Evolutionary conservation across 352 stramenopile genomes (phyloP).

Genomic region (Pseudoperonospora humuli): DNA sequence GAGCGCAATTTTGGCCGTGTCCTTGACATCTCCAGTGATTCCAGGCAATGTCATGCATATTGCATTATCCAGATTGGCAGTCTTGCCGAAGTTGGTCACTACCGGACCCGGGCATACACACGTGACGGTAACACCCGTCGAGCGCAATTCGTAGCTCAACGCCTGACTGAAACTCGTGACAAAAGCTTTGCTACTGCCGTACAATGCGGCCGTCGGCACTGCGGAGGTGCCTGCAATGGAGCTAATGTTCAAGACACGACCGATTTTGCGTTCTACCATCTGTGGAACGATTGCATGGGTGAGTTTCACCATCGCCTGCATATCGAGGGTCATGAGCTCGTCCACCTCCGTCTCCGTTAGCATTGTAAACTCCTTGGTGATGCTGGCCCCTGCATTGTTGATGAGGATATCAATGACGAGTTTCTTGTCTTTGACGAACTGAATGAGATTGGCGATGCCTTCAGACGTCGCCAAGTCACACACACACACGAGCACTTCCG

Average conservation of each 20-base stretch:
- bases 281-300: slow-evolving; percentile 56
- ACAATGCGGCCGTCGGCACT: slow-evolving; percentile 62
- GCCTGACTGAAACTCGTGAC: slow-evolving; percentile 67
- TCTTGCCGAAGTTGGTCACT: slow-evolving; percentile 62
- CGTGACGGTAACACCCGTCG: slow-evolving; percentile 71
- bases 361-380: slow-evolving; percentile 38
- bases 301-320: slow-evolving; percentile 52
- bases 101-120: slow-evolving; percentile 63
- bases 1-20: slow-evolving; percentile 39
- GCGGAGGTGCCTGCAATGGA: slow-evolving; percentile 42
- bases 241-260: slow-evolving; percentile 78
- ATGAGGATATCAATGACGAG: slow-evolving; percentile 78
- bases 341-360: slow-evolving; percentile 38
- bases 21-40: slow-evolving; percentile 36
- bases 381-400: slow-evolving; percentile 62
- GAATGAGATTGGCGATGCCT: slow-evolving; percentile 48
- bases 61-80: slow-evolving; percentile 25
- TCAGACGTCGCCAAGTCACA: slow-evolving; percentile 47
- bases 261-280: slow-evolving; percentile 62
- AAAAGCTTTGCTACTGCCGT: slow-evolving; percentile 72
- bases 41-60: slow-evolving; percentile 35
- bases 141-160: slow-evolving; percentile 74
- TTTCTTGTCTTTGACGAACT: slow-evolving; percentile 48
- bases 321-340: slow-evolving; percentile 60
- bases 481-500: slow-evolving; percentile 46